phyloP scores from a whole-genome alignment of 495 filamentous ascomycete species.

The Tuber indicum region DNA sequence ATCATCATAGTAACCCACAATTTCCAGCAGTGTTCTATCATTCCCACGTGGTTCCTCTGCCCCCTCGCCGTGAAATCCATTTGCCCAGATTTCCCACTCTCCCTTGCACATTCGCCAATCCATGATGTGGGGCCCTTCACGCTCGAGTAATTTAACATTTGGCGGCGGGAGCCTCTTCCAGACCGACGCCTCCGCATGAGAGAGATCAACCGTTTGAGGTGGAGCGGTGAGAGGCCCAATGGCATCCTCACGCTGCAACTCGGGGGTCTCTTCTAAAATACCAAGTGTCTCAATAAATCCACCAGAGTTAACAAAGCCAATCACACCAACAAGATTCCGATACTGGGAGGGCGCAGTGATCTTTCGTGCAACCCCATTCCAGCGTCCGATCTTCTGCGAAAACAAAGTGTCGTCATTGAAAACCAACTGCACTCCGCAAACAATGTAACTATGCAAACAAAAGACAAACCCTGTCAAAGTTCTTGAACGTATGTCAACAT shows the following conservation, averaged over 20 bases:
- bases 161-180: conserved; percentile 39
- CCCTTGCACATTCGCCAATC: conserved; percentile 40
- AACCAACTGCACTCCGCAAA: conserved; percentile 41
- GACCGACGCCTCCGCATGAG: conserved; percentile 40
- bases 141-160: conserved; percentile 29
- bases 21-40: conserved; percentile 22
- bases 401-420: conserved; percentile 26
- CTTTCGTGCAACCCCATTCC: conserved; percentile 39
- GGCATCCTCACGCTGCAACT: conserved; percentile 4
- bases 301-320: conserved; percentile 42
- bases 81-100: conserved; percentile 43
- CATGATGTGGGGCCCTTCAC: conserved; percentile 37
- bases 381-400: conserved; percentile 29
- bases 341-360: conserved; percentile 28
- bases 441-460: conserved; percentile 34
- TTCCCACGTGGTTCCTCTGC: conserved; percentile 10
- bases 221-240: conserved; percentile 18
- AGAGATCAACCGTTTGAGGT: conserved; percentile 36
- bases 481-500: conserved; percentile 18
- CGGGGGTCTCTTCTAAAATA: conserved; percentile 39
- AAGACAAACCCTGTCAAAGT: conserved; percentile 41
- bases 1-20: conserved; percentile 41
- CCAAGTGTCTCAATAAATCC: conserved; percentile 43
- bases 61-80: conserved; percentile 28
- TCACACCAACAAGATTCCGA: conserved; percentile 40